A percentile compares a stretch with the other conserved stretches of the same genome.
Evolutionary conservation across 108 stramenopile genomes (phyloP).

Genomic region (Cylindrotheca fusiformis): DNA sequence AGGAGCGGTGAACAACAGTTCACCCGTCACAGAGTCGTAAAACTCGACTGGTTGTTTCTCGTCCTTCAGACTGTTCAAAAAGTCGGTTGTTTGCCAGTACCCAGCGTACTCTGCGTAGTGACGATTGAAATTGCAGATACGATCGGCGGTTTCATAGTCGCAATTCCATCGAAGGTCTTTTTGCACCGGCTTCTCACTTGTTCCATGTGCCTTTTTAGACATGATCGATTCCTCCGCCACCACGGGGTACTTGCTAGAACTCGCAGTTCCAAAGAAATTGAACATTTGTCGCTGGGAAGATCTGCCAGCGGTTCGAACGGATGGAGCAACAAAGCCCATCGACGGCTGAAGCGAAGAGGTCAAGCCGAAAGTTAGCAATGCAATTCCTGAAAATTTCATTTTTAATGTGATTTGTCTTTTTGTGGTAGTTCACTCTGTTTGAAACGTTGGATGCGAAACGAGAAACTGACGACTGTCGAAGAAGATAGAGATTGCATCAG

Average conservation of each 20-base stretch:
- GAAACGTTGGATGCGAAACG: no score
- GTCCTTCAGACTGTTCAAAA: constrained; percentile 43
- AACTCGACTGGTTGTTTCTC: constrained; percentile 57
- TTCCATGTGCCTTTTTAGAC: constrained; percentile 68
- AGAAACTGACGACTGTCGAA: no score
- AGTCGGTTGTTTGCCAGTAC: constrained; percentile 66
- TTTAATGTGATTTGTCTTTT: constrained; percentile 1
- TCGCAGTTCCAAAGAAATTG: constrained; percentile 29
- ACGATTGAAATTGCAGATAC: constrained; percentile 52
- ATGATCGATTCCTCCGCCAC: constrained; percentile 62
- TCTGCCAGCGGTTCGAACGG: constrained; percentile 3
- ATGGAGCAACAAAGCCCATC: constrained; percentile 11
- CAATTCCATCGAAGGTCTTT: constrained; percentile 69
- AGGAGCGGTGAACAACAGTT: constrained; percentile 73
- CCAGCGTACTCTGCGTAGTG: constrained; percentile 61
- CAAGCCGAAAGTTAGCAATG: constrained; percentile 5
- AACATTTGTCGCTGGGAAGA: constrained; percentile 25
- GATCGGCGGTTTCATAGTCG: constrained; percentile 63
- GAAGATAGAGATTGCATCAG: no score
- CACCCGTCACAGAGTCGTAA: constrained; percentile 82
- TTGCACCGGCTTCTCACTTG: constrained; percentile 68
- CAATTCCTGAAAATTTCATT: constrained; percentile 10
- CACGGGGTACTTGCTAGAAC: constrained; percentile 41
- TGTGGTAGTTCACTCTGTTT: no score
- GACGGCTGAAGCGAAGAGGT: neutral